Conservation (phyloP, 2,329 filamentous ascomycete genomes). For the Pseudophaeomoniella oleicola region DNA sequence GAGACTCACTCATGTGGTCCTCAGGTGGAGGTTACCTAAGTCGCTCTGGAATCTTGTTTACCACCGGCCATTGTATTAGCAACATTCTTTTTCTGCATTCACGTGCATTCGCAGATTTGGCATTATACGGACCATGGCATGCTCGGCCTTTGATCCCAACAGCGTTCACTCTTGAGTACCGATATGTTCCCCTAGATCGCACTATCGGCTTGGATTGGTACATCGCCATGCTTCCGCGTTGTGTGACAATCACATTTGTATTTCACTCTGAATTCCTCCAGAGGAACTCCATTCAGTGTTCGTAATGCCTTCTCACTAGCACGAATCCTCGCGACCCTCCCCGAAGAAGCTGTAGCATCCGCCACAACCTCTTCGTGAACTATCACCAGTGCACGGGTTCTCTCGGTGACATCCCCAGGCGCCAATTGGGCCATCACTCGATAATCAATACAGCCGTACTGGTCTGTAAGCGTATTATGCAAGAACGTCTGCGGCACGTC, state of each 20-base stretch:
- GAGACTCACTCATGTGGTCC: too few species aligned
- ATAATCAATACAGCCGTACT: constrained; percentile 52
- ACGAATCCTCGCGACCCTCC: constrained; percentile 56
- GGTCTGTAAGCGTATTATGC: constrained; percentile 45
- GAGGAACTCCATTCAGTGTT: constrained; percentile 32
- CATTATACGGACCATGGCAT: too few species aligned
- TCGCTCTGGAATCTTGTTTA: too few species aligned
- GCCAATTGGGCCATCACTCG: constrained; percentile 31
- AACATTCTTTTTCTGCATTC: too few species aligned
- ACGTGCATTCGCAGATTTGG: too few species aligned
- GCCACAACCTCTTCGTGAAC: constrained; percentile 60
- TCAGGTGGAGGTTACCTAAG: too few species aligned
- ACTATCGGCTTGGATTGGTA: neutral
- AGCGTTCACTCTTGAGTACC: too few species aligned
- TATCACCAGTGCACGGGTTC: constrained; percentile 20
- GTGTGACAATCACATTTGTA: constrained; percentile 50
- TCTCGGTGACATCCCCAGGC: constrained; percentile 25
- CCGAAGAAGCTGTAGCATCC: constrained; percentile 45
- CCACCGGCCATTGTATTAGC: too few species aligned
- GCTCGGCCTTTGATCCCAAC: too few species aligned
- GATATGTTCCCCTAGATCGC: too few species aligned
- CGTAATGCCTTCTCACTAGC: constrained; percentile 26
- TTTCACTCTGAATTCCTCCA: constrained; percentile 42
- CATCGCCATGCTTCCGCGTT: neutral
- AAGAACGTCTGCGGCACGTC: constrained; percentile 55